Conservation (phyloP, 108 stramenopile species). For the Stephanodiscus minutulus region DNA sequence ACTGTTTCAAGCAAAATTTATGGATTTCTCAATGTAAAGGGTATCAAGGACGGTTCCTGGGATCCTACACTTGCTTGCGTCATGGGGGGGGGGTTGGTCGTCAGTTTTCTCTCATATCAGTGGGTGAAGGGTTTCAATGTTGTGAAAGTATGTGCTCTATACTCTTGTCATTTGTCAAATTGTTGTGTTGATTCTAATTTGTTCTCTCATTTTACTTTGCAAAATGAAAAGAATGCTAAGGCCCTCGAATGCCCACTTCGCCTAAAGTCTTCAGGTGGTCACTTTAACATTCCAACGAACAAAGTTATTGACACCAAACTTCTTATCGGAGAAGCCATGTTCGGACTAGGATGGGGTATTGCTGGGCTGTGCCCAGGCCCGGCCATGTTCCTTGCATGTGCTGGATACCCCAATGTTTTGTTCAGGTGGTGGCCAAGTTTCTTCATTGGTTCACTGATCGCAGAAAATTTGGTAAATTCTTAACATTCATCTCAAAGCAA, state of each 20-base stretch:
- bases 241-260: conserved; percentile 36
- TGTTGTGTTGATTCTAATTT: background rate
- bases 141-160: conserved; percentile 31
- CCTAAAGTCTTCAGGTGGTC: conserved; percentile 29
- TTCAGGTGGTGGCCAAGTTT: conserved; percentile 56
- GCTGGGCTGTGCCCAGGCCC: conserved; percentile 69
- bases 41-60: conserved; percentile 59
- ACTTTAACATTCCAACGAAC: conserved; percentile 51
- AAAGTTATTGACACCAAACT: conserved; percentile 54
- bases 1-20: conserved; percentile 60
- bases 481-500: no score
- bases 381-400: conserved; percentile 52
- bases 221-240: conserved; percentile 24
- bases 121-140: conserved; percentile 54
- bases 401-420: conserved; percentile 39
- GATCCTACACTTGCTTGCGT: conserved; percentile 83
- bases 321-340: conserved; percentile 52
- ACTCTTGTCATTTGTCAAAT: background rate
- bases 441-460: conserved; percentile 37
- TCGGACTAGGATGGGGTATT: conserved; percentile 68
- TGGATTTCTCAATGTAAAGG: conserved; percentile 68
- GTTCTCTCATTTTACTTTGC: background rate
- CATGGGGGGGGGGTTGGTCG: conserved; percentile 74
- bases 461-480: conserved; percentile 7
- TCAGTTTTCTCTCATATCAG: conserved; percentile 65